Base-by-base conservation (phyloP, 345 rosid genomes). In the Punica granatum region DNA sequence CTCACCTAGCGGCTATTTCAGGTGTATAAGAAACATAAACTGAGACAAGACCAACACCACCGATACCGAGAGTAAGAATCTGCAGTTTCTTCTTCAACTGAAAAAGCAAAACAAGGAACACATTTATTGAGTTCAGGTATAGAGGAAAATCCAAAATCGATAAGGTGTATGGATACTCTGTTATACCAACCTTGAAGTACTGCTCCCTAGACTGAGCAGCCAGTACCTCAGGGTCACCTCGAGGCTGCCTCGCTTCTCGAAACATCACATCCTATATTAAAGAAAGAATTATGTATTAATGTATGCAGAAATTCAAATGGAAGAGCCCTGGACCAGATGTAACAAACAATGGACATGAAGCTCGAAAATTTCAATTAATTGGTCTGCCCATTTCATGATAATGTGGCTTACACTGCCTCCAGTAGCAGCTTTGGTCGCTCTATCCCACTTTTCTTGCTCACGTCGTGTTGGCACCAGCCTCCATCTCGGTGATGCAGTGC, bases 391-490 rank as follows among this genome's bases (percentile, higher is more conserved):
- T 5, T 51, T 56, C 58, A 51, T 51, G 65, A 68, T 46, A 2
- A 64, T 26, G 70, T 46, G 67, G 82, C 86, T 79, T 80, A 90
- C 98, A 76, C 84, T 88, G 72, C 98, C 94, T 56, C 87, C 87
- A 56, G 90, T 88, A 67, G 97, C 77, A 74, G 93, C 97, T 80
- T 87, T 90, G n/a, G 82, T 72, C 23, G 96, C 96, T 87, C 67
- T 86, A 72, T 90, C 98, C 98, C 98, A 93, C 77, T 90, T 93
- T 23, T 86, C 90, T 75, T 87, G 94, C 77, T 93, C 97, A 10
- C 90, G 92, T 19, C 88, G 89, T 13, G 96, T 90, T 39, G 98
- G 96, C 19, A 72, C 90, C 51, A 76, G 63, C 70, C 74, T 86
- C 98, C 98, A 89, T 75, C 74, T 90, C 7, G 65, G 77, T 2